Percentiles rank a stretch among this genome's conserved stretches.
Conservation (phyloP, 2,329 filamentous ascomycete genomes). For the Hymenoscyphus fructigenus region DNA sequence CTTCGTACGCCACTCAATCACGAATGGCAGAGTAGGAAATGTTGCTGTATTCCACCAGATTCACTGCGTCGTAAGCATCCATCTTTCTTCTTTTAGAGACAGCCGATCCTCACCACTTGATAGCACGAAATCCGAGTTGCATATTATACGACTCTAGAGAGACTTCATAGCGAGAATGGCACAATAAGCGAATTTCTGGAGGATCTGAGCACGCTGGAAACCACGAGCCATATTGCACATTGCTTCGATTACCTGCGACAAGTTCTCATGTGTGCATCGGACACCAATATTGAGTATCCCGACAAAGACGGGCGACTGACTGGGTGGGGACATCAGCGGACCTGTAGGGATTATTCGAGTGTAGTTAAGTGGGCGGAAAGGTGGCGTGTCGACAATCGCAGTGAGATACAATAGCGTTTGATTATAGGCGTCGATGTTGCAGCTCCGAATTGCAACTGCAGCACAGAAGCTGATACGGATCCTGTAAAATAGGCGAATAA, state of each 20-base stretch:
- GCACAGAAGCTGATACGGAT: not conserved
- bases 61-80: not conserved
- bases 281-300: slow-evolving; percentile 5
- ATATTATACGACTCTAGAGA: slow-evolving; percentile 3
- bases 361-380: slow-evolving; percentile 4
- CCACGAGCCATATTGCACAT: slow-evolving; percentile 6
- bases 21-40: slow-evolving; percentile 3
- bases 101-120: not conserved
- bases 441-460: not conserved
- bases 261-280: slow-evolving; percentile 7
- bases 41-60: slow-evolving; percentile 7
- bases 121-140: slow-evolving; percentile 9
- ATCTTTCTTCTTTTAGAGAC: not conserved
- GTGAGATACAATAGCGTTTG: not conserved
- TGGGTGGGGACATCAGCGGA: slow-evolving; percentile 3
- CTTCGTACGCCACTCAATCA: not conserved
- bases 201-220: not conserved
- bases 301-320: slow-evolving; percentile 1
- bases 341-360: slow-evolving; percentile 5
- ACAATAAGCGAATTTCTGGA: not conserved
- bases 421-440: not conserved
- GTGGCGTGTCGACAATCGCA: slow-evolving; percentile 4
- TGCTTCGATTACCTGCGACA: slow-evolving; percentile 6
- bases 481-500: not conserved
- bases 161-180: not conserved